Base-by-base conservation (phyloP, 768 basidiomycete genomes). In the Boletus eberwhitei region DNA sequence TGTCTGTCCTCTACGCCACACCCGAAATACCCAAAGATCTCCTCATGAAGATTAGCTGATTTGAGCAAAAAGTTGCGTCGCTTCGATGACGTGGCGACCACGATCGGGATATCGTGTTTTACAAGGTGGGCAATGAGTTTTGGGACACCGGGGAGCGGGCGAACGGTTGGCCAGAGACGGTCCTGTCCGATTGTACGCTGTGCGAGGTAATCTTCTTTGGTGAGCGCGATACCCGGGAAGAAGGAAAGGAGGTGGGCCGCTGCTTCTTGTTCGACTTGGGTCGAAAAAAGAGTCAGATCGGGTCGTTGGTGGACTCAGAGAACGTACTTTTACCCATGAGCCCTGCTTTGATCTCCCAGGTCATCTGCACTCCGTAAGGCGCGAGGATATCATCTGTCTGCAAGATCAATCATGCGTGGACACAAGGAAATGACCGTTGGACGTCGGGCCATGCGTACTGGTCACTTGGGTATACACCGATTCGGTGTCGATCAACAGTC, bases 281-380 rank as follows among this genome's bases (percentile, higher is more conserved):
- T 16, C 14, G n/a, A 13, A 14, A 22, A 5, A 16, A 7, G 17
- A 2, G n/a, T 43, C 22, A 36, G 26, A 39, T 37, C 22, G 32
- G 12, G 17, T 9, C 5, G 21, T 8, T 14, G 13, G 43, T 26
- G 35, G 12, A 38, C 32, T n/a, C 17, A 24, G 42, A 22, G 29
- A 46, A 21, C 77, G 51, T 45, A 90, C 90, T 82, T 76, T 87
- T 89, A 51, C 91, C 91, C 91, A 93, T 93, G 53, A 88, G 81
- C 0, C 86, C 88, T n/a, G 88, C 85, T 65, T 93, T 92, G 53
- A 93, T 90, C 53, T 89, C 86, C 90, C 90, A 92, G 4, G 88
- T 88, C 86, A 93, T 89, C 58, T 81, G 72, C 57, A 83, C 85
- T 26, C 88, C 90, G 63, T 87, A 85, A 12, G 75, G 77, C 17